Evolutionary conservation across 805 yeast species (phyloP), one percentile per base, ranked within the genome.

Genomic region (Candida saitoana): DNA sequence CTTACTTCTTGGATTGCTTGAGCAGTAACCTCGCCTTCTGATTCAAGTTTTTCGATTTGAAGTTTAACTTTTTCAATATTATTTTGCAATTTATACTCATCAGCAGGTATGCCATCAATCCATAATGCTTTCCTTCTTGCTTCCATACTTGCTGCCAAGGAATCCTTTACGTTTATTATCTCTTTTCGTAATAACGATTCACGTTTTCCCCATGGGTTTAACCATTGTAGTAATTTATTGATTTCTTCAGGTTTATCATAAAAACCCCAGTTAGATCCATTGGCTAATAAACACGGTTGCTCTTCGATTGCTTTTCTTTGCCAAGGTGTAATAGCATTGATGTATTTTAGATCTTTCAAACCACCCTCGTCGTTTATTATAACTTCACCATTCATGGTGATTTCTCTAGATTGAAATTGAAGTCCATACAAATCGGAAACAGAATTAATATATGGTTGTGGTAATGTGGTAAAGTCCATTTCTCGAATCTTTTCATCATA

Each of bases 241-340:
- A 88, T 59, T 31, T 84, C 82, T n/a, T 72, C 76, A 0, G 74
- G 68, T 2, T 56, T 64, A 49, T 88, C 95, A 49, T 80, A 76
- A 50, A 60, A 86, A 41, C 83, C 76, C 97, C 97, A 89, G 29
- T 77, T 76, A 4, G 61, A 46, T 1, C 75, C 68, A 11, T 71
- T 60, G 7, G 80, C 49, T 17, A 87, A 55, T 4, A 80, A 75
- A 42, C 73, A 77, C 1, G 82, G 77, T 1, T 70, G 64, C 54
- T 87, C 96, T 51, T 84, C 95, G 17, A 83, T 62, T 12, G 79
- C 50, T 55, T 86, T 87, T 36, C 87, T 65, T 53, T 84, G 81
- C 19, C 67, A 43, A 1, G 73, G 64, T 0, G 59, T 44, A 18
- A 69, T 56, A 7, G 39, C 6, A 14, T 37, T 24, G 2, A 47